phyloP scores from a whole-genome alignment of 2,329 filamentous ascomycete genomes.

The Thermothelomyces thermophilus region DNA sequence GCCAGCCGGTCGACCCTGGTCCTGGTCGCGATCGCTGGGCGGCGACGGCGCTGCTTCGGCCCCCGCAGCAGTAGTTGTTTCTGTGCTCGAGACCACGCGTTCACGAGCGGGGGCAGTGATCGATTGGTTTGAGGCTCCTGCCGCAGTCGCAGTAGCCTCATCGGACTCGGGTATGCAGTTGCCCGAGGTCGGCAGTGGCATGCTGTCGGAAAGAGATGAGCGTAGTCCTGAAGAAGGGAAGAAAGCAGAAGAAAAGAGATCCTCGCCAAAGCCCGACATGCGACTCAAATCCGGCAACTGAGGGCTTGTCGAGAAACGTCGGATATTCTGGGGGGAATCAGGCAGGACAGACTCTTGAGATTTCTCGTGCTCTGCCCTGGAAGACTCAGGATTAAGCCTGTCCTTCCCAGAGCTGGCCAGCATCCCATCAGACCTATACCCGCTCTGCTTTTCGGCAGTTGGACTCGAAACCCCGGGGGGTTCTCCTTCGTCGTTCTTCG shows the following conservation, averaged over 20 bases:
- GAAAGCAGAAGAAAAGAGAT: constrained; percentile 44
- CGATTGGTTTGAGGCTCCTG: background rate
- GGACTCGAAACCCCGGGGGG: constrained; percentile 38
- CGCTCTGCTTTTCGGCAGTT: constrained; percentile 52
- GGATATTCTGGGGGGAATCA: constrained; percentile 19
- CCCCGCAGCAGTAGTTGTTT: background rate
- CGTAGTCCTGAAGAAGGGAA: constrained; percentile 19
- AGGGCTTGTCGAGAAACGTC: constrained; percentile 45
- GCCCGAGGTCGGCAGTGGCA: background rate
- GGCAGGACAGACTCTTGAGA: constrained; percentile 1
- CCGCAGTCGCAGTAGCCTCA: background rate
- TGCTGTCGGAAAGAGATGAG: constrained; percentile 5
- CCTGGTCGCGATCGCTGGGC: constrained; percentile 6
- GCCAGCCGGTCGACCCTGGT: constrained; percentile 10
- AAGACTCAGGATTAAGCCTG: background rate
- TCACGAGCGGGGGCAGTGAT: background rate
- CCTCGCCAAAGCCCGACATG: constrained; percentile 54
- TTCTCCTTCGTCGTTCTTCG: constrained; percentile 30
- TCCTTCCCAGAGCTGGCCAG: constrained; percentile 23
- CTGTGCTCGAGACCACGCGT: background rate
- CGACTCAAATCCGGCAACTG: constrained; percentile 52
- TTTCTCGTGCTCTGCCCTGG: constrained; percentile 7
- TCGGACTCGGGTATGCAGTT: background rate
- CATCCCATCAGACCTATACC: constrained; percentile 47
- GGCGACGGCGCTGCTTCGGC: constrained; percentile 8